Percentiles rank a stretch among this genome's conserved stretches.
These are phyloP conservation scores for Setomelanomma holmii DNA, from an alignment of 2,329 filamentous ascomycete genomes.

Conservation along the genomic window DNA sequence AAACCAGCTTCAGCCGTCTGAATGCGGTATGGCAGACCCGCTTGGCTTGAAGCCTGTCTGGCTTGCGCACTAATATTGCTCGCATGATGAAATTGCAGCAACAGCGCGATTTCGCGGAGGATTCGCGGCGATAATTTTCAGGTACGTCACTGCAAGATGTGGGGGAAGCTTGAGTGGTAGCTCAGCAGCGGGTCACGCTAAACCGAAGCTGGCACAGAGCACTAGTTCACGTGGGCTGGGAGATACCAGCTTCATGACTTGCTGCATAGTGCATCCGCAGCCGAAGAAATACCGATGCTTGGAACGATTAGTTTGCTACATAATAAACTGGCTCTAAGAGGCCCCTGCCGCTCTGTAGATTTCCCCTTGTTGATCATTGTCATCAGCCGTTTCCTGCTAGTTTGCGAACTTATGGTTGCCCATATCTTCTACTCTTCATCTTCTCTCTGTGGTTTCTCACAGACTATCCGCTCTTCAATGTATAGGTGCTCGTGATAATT, in stretches of 20 bases:
- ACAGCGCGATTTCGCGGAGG: not conserved
- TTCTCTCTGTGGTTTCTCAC: not conserved
- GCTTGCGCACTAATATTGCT: slow-evolving; percentile 16
- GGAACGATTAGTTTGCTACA: too few species aligned
- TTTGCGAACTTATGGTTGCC: too few species aligned
- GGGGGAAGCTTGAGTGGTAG: slow-evolving; percentile 6
- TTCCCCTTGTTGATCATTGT: too few species aligned
- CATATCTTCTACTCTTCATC: too few species aligned
- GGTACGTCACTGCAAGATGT: slow-evolving; percentile 24
- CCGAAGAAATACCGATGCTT: too few species aligned
- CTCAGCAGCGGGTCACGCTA: not conserved
- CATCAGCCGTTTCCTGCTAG: too few species aligned
- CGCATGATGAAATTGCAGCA: slow-evolving; percentile 12
- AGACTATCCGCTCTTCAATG: not conserved
- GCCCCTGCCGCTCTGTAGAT: too few species aligned
- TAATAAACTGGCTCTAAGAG: too few species aligned
- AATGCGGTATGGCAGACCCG: slow-evolving; percentile 18
- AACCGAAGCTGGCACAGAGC: too few species aligned
- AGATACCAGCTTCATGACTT: too few species aligned
- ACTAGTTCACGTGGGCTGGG: too few species aligned
- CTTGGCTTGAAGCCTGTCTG: slow-evolving; percentile 22
- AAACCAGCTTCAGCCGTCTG: slow-evolving; percentile 28
- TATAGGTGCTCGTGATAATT: not conserved
- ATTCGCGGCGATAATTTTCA: slow-evolving; percentile 7
- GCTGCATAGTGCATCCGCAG: too few species aligned